phyloP scores from a whole-genome alignment of 176 grass and related monocot genomes.

The Miscanthus lutarioriparius region DNA sequence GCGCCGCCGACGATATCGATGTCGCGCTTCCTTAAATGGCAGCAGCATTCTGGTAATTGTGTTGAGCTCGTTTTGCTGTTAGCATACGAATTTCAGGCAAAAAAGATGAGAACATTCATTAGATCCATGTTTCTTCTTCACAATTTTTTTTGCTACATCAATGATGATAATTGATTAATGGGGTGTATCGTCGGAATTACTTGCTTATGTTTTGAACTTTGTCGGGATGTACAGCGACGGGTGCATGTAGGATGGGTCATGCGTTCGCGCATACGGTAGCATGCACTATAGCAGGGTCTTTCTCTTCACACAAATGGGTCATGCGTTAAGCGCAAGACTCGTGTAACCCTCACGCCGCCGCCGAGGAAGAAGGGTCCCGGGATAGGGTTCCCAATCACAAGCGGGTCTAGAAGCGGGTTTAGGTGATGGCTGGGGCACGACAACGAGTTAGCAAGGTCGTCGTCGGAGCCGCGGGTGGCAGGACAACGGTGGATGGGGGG shows the following conservation, averaged over 20 bases:
- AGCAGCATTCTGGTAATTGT: neutral
- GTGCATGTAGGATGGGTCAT: too few relatives aligned
- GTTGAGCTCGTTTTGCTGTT: neutral
- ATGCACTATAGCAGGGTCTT: neutral
- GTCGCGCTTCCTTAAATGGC: neutral
- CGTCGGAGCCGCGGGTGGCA: neutral
- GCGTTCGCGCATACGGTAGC: too few relatives aligned
- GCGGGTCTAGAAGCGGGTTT: too few relatives aligned
- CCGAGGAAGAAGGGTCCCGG: neutral
- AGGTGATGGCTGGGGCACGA: neutral
- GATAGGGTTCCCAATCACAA: too few relatives aligned
- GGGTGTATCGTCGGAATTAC: neutral
- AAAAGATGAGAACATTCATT: neutral
- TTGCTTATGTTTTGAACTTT: neutral
- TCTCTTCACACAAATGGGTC: neutral
- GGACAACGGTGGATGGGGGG: neutral
- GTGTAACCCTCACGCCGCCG: neutral
- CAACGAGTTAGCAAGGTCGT: too few relatives aligned
- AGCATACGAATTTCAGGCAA: neutral
- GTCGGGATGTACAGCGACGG: neutral
- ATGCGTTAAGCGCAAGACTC: rapidly evolving
- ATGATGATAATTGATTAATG: neutral
- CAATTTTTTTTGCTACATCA: neutral
- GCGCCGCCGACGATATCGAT: neutral
- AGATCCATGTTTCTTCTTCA: neutral